These are phyloP conservation scores for Rosa chinensis DNA, from an alignment of 306 rosid species.

Conservation along the genomic window DNA sequence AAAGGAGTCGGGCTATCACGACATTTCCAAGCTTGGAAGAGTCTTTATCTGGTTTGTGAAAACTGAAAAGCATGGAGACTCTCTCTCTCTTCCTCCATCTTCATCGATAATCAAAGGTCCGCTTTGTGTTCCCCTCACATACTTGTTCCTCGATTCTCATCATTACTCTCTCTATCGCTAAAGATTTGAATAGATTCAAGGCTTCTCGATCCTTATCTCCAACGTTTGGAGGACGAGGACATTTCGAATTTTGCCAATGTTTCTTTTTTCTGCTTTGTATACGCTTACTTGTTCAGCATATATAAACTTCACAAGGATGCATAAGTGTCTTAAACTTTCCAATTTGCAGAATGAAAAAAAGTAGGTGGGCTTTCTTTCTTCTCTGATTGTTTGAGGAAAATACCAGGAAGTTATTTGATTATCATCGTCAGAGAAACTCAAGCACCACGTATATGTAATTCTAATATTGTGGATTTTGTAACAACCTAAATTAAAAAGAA, in stretches of 20 bases:
- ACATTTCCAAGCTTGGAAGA: too few relatives aligned
- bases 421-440: too few relatives aligned
- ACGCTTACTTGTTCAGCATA: constrained; percentile 48
- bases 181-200: constrained; percentile 39
- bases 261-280: constrained; percentile 76
- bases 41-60: too few relatives aligned
- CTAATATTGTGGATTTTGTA: too few relatives aligned
- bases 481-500: too few relatives aligned
- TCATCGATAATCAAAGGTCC: constrained; percentile 15
- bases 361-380: too few relatives aligned
- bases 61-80: not conserved
- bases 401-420: too few relatives aligned
- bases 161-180: not conserved
- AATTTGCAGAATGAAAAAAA: not conserved
- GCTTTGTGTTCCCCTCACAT: constrained; percentile 27
- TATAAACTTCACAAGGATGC: constrained; percentile 59
- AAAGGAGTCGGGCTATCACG: too few relatives aligned
- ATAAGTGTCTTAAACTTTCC: constrained; percentile 49
- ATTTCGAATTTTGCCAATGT: constrained; percentile 76
- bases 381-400: too few relatives aligned
- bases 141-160: constrained; percentile 18
- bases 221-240: constrained; percentile 78
- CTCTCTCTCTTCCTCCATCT: not conserved
- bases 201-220: constrained; percentile 22
- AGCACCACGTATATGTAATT: too few relatives aligned